These are phyloP conservation scores for Pseudocercospora cruenta DNA, from an alignment of 2,329 filamentous ascomycete genomes.

Conservation along the genomic window DNA sequence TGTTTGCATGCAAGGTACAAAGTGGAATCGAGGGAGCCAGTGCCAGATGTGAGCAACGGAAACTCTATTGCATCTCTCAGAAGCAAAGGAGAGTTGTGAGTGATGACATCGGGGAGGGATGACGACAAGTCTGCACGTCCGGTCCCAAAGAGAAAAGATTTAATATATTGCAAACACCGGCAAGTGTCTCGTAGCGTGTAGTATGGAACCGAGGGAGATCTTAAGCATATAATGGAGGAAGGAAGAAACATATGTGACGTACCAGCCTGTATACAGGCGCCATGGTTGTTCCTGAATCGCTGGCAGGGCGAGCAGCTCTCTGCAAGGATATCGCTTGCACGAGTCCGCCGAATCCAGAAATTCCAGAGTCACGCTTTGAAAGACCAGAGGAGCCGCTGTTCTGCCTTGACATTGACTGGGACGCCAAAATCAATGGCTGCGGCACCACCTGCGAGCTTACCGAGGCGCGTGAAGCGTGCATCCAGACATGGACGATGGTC, in stretches of 20 bases:
- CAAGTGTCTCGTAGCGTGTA: not conserved
- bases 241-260: slow-evolving; percentile 16
- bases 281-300: slow-evolving; percentile 24
- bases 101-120: not conserved
- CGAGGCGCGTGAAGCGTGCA: slow-evolving; percentile 23
- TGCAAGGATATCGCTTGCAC: slow-evolving; percentile 26
- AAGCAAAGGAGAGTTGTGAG: not conserved
- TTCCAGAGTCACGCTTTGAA: slow-evolving; percentile 29
- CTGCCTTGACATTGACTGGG: slow-evolving; percentile 24
- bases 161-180: not conserved
- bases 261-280: slow-evolving; percentile 33
- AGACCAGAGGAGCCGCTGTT: slow-evolving; percentile 20
- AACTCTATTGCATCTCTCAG: not conserved
- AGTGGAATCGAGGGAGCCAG: slow-evolving; percentile 1
- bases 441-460: slow-evolving; percentile 29
- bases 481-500: slow-evolving; percentile 14
- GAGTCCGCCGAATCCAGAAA: slow-evolving; percentile 20
- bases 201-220: not conserved
- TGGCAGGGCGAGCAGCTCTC: slow-evolving; percentile 16
- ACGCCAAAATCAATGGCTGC: slow-evolving; percentile 29
- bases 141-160: not conserved
- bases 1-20: slow-evolving; percentile 7
- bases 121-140: not conserved
- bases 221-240: slow-evolving; percentile 6
- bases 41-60: not conserved